These are phyloP conservation scores for Colletotrichum nymphaeae DNA, from an alignment of 2,329 filamentous ascomycete genomes.

Conservation along the genomic window DNA sequence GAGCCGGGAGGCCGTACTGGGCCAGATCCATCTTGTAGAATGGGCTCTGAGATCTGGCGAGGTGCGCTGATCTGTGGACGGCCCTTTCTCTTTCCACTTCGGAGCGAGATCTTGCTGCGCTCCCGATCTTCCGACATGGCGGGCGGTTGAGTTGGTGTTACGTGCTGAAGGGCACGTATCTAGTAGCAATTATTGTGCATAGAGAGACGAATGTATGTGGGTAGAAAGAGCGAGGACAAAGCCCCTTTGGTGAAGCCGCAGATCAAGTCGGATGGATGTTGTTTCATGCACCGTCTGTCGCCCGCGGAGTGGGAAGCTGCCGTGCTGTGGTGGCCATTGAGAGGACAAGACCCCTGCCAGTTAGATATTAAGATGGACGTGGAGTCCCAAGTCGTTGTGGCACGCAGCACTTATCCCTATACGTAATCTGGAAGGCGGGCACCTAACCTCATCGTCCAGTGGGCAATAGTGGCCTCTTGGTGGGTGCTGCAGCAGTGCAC, in stretches of 20 bases:
- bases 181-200: background rate
- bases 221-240: conserved; percentile 1
- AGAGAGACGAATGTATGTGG: background rate
- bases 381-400: background rate
- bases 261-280: conserved; percentile 5
- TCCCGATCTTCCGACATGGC: conserved; percentile 68
- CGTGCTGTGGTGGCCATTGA: conserved; percentile 21
- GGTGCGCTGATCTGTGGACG: conserved; percentile 73
- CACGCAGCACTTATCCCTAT: conserved; percentile 21
- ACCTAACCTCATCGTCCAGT: background rate
- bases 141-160: conserved; percentile 22
- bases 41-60: conserved; percentile 71
- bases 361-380: conserved; percentile 11
- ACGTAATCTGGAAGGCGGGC: conserved; percentile 18
- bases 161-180: background rate
- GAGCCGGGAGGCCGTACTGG: conserved; percentile 40
- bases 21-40: conserved; percentile 57
- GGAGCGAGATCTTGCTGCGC: conserved; percentile 70
- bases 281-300: conserved; percentile 28
- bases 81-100: conserved; percentile 71
- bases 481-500: background rate
- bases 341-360: conserved; percentile 13
- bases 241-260: conserved; percentile 17
- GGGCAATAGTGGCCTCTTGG: background rate
- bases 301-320: conserved; percentile 27